phyloP scores from a whole-genome alignment of 2,329 filamentous ascomycete species.

The Fusarium duplospermum region DNA sequence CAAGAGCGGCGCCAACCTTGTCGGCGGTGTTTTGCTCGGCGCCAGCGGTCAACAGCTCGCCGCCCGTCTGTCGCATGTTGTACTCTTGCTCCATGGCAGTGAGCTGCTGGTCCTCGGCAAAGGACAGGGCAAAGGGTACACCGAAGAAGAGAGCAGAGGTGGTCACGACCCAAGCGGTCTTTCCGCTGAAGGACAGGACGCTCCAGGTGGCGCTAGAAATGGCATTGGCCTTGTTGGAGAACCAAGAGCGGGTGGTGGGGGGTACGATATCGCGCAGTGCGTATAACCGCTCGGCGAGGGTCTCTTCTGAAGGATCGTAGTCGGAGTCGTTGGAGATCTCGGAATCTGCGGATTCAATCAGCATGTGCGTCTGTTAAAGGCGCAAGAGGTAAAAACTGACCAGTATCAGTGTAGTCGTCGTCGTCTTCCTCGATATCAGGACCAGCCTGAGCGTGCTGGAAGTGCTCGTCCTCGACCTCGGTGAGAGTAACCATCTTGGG shows the following conservation, averaged over 20 bases:
- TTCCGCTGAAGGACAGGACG: slow-evolving; percentile 79
- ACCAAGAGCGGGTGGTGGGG: slow-evolving; percentile 75
- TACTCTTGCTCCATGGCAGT: slow-evolving; percentile 98
- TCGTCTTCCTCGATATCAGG: slow-evolving; percentile 89
- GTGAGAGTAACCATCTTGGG: slow-evolving; percentile 91
- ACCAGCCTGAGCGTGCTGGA: slow-evolving; percentile 76
- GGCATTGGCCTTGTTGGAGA: slow-evolving; percentile 71
- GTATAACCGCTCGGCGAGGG: slow-evolving; percentile 74
- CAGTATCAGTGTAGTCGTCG: slow-evolving; percentile 88
- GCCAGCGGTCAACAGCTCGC: slow-evolving; percentile 72
- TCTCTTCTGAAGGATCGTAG: slow-evolving; percentile 69
- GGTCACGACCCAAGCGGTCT: slow-evolving; percentile 89
- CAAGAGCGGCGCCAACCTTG: slow-evolving; percentile 62
- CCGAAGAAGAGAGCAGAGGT: slow-evolving; percentile 90
- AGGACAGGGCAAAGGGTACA: slow-evolving; percentile 92
- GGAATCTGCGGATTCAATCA: slow-evolving; percentile 69
- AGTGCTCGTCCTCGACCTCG: slow-evolving; percentile 97
- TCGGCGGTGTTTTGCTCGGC: slow-evolving; percentile 59
- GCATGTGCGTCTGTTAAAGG: slow-evolving; percentile 3
- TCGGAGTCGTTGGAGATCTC: slow-evolving; percentile 86
- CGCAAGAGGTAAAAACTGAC: slow-evolving; percentile 62
- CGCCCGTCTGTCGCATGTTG: slow-evolving; percentile 92
- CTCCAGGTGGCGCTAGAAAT: slow-evolving; percentile 61
- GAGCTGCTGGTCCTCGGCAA: slow-evolving; percentile 95
- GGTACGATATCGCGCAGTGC: slow-evolving; percentile 83